These are phyloP conservation scores for Lactarius tabidus DNA, from an alignment of 768 basidiomycete species.

Conservation along the genomic window DNA sequence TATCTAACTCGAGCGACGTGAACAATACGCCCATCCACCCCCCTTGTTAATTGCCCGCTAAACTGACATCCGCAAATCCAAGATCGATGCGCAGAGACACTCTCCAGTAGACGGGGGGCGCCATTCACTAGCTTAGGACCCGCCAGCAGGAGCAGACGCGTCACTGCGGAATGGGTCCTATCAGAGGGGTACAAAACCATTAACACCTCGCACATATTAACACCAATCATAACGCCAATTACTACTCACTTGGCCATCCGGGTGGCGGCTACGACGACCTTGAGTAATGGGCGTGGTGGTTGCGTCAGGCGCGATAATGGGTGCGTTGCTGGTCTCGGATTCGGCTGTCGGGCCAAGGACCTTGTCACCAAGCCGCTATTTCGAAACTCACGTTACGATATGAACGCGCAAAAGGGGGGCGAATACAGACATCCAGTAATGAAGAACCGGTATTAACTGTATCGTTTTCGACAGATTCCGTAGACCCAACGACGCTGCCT, in stretches of 20 bases:
- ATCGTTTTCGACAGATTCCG: no score
- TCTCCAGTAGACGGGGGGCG: neutral
- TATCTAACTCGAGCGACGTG: neutral
- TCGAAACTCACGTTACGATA: neutral
- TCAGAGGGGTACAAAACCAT: conserved; percentile 1
- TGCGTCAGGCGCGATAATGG: neutral
- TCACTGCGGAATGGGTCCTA: conserved; percentile 6
- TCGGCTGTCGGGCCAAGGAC: conserved; percentile 9
- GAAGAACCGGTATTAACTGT: neutral
- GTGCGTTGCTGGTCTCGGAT: neutral
- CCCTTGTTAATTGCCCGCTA: neutral
- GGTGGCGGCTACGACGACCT: conserved; percentile 11
- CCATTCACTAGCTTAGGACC: neutral
- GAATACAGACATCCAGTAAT: neutral
- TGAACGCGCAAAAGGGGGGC: neutral
- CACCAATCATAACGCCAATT: neutral
- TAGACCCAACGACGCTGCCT: neutral
- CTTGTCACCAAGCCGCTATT: conserved; percentile 4
- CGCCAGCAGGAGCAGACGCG: neutral
- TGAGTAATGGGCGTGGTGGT: neutral
- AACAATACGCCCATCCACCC: neutral
- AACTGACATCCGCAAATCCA: no score
- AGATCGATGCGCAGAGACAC: neutral
- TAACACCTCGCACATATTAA: neutral
- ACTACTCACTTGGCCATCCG: conserved; percentile 9